A percentile compares a stretch with the other conserved stretches of the same genome.
phyloP scores from a whole-genome alignment of 495 filamentous ascomycete species.

The Penicillium manginii region DNA sequence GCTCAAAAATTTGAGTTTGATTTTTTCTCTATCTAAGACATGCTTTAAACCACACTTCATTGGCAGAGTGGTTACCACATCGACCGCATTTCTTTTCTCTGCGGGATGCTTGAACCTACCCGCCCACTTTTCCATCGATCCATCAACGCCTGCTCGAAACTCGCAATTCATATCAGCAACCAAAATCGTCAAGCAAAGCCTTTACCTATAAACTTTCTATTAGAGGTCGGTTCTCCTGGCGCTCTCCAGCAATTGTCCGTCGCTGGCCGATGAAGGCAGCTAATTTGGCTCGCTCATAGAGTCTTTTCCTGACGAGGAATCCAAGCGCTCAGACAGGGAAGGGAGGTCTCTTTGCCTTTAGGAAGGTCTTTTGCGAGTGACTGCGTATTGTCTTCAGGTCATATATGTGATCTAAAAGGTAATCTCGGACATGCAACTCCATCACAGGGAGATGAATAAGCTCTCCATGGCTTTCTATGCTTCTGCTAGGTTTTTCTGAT shows the following conservation, averaged over 20 bases:
- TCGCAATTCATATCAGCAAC: neutral
- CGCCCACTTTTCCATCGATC: neutral
- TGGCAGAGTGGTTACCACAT: neutral
- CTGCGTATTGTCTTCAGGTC: neutral
- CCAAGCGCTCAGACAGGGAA: neutral
- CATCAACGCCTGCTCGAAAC: neutral
- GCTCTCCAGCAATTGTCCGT: conserved; percentile 1
- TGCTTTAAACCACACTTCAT: neutral
- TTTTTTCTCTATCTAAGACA: neutral
- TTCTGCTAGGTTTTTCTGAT: neutral
- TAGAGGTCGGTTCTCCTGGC: neutral
- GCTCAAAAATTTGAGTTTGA: neutral
- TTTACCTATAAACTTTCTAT: neutral
- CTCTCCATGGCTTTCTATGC: too few relatives aligned
- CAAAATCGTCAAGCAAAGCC: neutral
- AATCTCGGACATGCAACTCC: neutral
- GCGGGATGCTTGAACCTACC: neutral
- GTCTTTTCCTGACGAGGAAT: neutral
- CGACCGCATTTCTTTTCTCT: neutral
- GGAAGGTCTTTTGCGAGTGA: neutral
- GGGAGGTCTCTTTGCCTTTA: neutral
- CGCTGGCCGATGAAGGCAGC: neutral
- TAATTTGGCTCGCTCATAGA: neutral
- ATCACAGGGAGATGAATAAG: neutral
- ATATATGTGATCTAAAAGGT: neutral